Percentiles rank a stretch among this genome's conserved stretches.
Conservation (phyloP, 257 asterid genomes). For the Primulina eburnea region DNA sequence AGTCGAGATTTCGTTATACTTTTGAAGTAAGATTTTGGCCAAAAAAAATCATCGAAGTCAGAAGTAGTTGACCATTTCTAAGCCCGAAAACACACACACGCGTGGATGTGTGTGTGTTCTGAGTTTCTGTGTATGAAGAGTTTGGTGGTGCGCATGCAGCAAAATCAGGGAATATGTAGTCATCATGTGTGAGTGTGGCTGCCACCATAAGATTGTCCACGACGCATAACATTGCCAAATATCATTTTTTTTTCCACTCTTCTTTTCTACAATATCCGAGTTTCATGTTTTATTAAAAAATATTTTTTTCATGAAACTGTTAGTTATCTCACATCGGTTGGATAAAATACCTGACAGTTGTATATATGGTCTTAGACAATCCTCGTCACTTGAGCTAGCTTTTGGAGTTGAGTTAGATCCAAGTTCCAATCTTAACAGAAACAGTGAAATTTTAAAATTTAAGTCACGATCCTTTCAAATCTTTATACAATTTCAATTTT, state of each 20-base stretch:
- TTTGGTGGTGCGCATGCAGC: conserved; percentile 89
- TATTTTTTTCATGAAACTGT: too few species aligned
- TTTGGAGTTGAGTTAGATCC: too few species aligned
- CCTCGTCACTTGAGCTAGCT: too few species aligned
- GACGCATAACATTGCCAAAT: conserved; percentile 44
- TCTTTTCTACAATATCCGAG: conserved; percentile 8
- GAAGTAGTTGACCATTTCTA: conserved; percentile 24
- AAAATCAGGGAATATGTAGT: conserved; percentile 42
- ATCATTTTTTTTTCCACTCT: conserved; percentile 19
- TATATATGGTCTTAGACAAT: too few species aligned
- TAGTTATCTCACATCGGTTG: too few species aligned
- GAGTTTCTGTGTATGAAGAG: conserved; percentile 25
- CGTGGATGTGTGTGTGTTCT: conserved; percentile 1
- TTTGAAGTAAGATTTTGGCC: conserved; percentile 37
- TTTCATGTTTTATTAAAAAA: conserved; percentile 21
- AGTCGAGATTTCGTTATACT: conserved; percentile 41
- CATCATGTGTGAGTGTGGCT: conserved; percentile 56
- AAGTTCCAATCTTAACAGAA: too few species aligned
- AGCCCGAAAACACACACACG: conserved; percentile 4
- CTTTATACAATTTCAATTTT: too few species aligned
- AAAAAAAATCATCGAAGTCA: conserved; percentile 20
- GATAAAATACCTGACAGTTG: too few species aligned
- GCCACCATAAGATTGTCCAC: conserved; percentile 64
- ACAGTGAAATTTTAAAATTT: background rate
- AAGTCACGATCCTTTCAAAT: too few species aligned